Evolutionary conservation across 768 basidiomycete species (phyloP), one percentile per base, ranked within the genome.

Genomic region (Trichaptum fuscoviolaceum): DNA sequence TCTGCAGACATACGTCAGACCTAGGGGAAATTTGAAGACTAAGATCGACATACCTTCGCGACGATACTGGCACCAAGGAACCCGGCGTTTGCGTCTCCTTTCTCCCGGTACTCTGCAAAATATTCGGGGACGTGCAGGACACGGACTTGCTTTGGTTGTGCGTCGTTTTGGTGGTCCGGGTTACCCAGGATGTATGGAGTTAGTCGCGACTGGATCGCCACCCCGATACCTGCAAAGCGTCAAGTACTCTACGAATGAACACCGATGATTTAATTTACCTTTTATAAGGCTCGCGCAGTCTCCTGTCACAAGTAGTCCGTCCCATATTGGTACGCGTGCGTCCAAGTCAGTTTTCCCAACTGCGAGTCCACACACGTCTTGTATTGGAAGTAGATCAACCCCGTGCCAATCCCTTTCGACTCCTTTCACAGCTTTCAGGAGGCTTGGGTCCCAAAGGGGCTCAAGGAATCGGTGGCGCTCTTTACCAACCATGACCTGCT

Each of bases 391-490:
- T 7, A 67, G 67, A 60, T 64, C 64, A 26, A 74, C 68, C 63
- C 69, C 68, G 27, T 67, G 2, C 74, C 72, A 36, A 24, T 72
- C 67, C 1, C 75, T 68, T 8, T 71, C 65, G 0, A 75, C 76
- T 7, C 75, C 68, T 17, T 63, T 66, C 6, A 83, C 65, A 23
- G 77, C 77, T 0, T 77, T 76, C 66, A 93, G 75, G 57, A 93
- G 71, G 3, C 75, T 79, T 1, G 90, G 89, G 72, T 94, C 89
- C 69, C 94, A 95, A 27, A 97, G 80, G 7, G 94, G 93, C 75
- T 96, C 95, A 74, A 92, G 94, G 77, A 95, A 92, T 57, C 92
- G 83, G 80, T 97, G 94, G 36, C 95, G 83, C 73, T 94, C 93
- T 74, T 91, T 92, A 20, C 95, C 95, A 36, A 96, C 71, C 8